phyloP scores from a whole-genome alignment of 768 basidiomycete genomes.

The Porphyrellus cyaneotinctus region DNA sequence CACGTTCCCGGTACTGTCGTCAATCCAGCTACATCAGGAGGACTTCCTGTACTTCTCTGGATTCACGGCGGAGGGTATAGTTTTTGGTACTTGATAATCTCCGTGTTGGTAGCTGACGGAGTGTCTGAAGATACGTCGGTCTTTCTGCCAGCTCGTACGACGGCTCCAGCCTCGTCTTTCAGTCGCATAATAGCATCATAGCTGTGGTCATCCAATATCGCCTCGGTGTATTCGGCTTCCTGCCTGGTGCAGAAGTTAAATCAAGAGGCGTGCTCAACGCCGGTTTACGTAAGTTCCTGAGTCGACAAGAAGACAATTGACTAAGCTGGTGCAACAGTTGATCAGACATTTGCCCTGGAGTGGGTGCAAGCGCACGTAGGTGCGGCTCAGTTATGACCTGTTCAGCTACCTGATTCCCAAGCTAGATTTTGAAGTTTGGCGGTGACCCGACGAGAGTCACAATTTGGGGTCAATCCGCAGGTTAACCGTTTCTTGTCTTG shows the following conservation, averaged over 20 bases:
- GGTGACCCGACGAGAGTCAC: slow-evolving; percentile 31
- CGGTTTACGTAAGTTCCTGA: slow-evolving; percentile 39
- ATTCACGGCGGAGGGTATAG: slow-evolving; percentile 35
- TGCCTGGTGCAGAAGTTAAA: slow-evolving; percentile 42
- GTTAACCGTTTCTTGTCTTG: not conserved
- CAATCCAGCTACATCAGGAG: not conserved
- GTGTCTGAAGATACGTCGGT: slow-evolving; percentile 21
- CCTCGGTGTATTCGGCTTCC: slow-evolving; percentile 40
- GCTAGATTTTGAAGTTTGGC: slow-evolving; percentile 32
- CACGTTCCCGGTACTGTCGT: slow-evolving; percentile 24
- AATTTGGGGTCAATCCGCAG: slow-evolving; percentile 34
- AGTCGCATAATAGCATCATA: slow-evolving; percentile 25
- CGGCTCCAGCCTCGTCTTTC: slow-evolving; percentile 24
- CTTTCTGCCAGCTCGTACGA: slow-evolving; percentile 16
- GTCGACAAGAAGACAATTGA: not conserved
- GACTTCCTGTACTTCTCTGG: slow-evolving; percentile 33
- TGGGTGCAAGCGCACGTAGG: slow-evolving; percentile 36
- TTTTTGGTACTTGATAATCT: not conserved
- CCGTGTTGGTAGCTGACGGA: not conserved
- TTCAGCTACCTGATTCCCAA: not conserved
- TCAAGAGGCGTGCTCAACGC: slow-evolving; percentile 43
- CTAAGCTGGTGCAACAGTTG: slow-evolving; percentile 25
- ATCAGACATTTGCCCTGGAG: slow-evolving; percentile 33
- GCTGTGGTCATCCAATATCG: slow-evolving; percentile 33
- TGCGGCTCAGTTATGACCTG: not conserved